A percentile compares a stretch with the other conserved stretches of the same genome.
Evolutionary conservation across 768 basidiomycete species (phyloP).

Genomic region (Mycena maculata): DNA sequence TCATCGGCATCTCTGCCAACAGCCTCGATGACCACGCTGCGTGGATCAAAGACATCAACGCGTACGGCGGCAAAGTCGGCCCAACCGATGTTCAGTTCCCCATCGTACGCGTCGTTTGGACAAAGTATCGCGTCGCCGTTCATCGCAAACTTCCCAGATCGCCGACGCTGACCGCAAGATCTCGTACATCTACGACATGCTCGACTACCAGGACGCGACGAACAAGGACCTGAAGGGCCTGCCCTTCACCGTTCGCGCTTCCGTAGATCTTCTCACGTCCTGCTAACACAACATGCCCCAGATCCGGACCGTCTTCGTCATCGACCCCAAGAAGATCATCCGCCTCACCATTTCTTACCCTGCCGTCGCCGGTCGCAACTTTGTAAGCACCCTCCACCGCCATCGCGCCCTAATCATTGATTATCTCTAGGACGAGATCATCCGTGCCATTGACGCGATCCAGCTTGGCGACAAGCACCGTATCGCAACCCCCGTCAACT

Average conservation of each 20-base stretch:
- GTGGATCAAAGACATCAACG: conserved; percentile 92
- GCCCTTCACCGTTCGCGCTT: conserved; percentile 83
- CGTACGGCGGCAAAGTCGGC: conserved; percentile 74
- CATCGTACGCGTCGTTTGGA: conserved; percentile 69
- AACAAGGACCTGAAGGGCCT: conserved; percentile 89
- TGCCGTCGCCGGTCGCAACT: conserved; percentile 95
- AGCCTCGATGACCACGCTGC: conserved; percentile 82
- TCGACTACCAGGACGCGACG: conserved; percentile 94
- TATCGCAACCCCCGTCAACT: conserved; percentile 93
- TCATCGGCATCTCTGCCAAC: conserved; percentile 95
- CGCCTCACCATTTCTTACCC: conserved; percentile 93
- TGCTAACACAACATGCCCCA: conserved; percentile 40
- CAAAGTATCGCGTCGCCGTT: background rate
- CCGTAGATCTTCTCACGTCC: background rate
- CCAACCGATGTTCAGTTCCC: conserved; percentile 90
- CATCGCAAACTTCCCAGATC: conserved; percentile 63
- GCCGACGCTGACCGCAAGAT: conserved; percentile 91
- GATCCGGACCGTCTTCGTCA: conserved; percentile 97
- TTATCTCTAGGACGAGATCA: conserved; percentile 60
- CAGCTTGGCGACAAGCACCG: conserved; percentile 90
- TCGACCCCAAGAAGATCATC: conserved; percentile 97
- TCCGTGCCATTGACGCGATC: conserved; percentile 89
- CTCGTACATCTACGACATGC: conserved; percentile 92
- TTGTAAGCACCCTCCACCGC: conserved; percentile 45
- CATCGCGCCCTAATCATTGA: background rate